phyloP scores from a whole-genome alignment of 345 rosid species.

The Dimocarpus longan region DNA sequence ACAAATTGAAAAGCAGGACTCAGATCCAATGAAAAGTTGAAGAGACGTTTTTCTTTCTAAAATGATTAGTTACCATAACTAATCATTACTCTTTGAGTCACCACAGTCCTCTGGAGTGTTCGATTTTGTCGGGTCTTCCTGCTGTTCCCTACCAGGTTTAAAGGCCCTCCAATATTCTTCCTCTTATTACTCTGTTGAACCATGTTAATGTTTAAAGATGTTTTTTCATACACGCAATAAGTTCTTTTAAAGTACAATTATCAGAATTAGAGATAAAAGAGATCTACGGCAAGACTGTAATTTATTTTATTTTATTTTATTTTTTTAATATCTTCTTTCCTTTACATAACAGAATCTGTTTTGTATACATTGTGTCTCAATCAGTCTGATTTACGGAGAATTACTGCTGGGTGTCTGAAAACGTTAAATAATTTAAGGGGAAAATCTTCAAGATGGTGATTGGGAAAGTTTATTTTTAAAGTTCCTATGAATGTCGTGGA shows the following conservation, averaged over 20 bases:
- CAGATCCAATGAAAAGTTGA: slow-evolving; percentile 36
- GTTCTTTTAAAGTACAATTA: not conserved
- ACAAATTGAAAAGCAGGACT: slow-evolving; percentile 40
- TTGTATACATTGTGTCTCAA: too few relatives aligned
- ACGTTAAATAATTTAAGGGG: too few relatives aligned
- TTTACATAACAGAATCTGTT: too few relatives aligned
- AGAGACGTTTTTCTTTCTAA: slow-evolving; percentile 1
- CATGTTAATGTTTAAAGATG: not conserved
- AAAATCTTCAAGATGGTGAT: too few relatives aligned
- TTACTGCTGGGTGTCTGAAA: too few relatives aligned
- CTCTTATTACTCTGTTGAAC: not conserved
- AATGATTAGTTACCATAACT: not conserved
- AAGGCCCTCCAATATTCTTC: not conserved
- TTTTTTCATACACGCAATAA: not conserved
- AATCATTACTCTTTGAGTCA: not conserved
- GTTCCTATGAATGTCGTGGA: too few relatives aligned
- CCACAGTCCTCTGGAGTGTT: not conserved
- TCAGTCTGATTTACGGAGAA: too few relatives aligned
- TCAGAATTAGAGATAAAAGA: not conserved
- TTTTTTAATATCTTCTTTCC: too few relatives aligned
- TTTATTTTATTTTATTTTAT: not conserved
- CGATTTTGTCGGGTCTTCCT: not conserved
- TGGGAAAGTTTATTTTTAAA: too few relatives aligned
- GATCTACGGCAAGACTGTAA: not conserved
- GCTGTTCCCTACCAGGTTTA: too few relatives aligned